A percentile compares a stretch with the other conserved stretches of the same genome.
Evolutionary conservation across 2,329 filamentous ascomycete genomes (phyloP).

Genomic region (Paecilomyces fulvus): DNA sequence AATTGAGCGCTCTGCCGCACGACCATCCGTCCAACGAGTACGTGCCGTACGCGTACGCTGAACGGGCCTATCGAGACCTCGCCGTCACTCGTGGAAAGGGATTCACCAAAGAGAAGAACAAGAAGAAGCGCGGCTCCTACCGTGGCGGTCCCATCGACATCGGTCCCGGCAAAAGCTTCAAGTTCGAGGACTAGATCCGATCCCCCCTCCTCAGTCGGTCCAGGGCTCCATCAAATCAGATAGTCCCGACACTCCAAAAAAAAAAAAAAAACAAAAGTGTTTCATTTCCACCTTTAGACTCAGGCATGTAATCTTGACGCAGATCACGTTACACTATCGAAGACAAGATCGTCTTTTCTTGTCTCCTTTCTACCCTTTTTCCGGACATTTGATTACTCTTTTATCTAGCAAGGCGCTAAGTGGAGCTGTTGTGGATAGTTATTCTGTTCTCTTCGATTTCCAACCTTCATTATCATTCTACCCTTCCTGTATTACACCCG

Average conservation of each 20-base stretch:
- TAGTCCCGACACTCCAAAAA: constrained; percentile 4
- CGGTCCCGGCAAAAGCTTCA: constrained; percentile 71
- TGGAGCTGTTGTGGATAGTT: constrained; percentile 11
- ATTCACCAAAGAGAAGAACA: constrained; percentile 99
- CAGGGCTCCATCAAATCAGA: neutral
- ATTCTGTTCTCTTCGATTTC: neutral
- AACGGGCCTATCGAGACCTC: constrained; percentile 78
- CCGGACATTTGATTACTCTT: constrained; percentile 5
- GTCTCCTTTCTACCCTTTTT: neutral
- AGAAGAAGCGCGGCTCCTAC: constrained; percentile 89
- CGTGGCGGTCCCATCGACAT: constrained; percentile 83
- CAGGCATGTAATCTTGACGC: neutral
- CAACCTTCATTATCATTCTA: neutral
- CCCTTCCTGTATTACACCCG: neutral
- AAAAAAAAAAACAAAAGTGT: constrained; percentile 8
- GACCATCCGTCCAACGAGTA: constrained; percentile 72
- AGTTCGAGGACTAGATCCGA: constrained; percentile 71
- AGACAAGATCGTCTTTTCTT: constrained; percentile 8
- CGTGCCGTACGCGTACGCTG: constrained; percentile 76
- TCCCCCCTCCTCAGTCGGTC: neutral
- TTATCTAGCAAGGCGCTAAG: constrained; percentile 21
- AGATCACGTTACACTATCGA: constrained; percentile 4
- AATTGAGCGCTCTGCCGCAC: constrained; percentile 62
- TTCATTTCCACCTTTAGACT: neutral
- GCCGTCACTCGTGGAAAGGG: constrained; percentile 90